Conservation (phyloP, 2,329 filamentous ascomycete genomes). For the Aspergillus thermomutatus region DNA sequence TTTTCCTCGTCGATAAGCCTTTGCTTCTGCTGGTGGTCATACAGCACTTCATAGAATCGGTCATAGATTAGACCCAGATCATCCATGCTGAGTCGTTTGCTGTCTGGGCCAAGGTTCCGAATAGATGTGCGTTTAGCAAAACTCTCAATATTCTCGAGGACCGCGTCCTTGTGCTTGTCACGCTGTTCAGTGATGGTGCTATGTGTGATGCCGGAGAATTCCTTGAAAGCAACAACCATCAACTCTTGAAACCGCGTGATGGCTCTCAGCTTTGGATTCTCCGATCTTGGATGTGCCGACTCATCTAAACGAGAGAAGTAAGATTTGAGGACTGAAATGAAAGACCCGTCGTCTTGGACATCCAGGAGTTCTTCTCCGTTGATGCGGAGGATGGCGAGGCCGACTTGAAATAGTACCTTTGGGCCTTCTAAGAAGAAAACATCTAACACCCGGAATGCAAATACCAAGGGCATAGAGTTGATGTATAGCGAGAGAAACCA, state of each 20-base stretch:
- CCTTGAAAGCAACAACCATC: slow-evolving; percentile 98
- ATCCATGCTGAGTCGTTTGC: slow-evolving; percentile 80
- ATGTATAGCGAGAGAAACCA: slow-evolving; percentile 99
- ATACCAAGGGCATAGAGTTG: slow-evolving; percentile 98
- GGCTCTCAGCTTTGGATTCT: slow-evolving; percentile 88
- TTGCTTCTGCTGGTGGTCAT: slow-evolving; percentile 83
- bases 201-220: slow-evolving; percentile 94
- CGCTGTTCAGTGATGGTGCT: slow-evolving; percentile 85
- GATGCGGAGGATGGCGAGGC: slow-evolving; percentile 91
- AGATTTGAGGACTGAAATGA: slow-evolving; percentile 91
- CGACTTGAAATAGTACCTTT: slow-evolving; percentile 95
- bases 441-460: slow-evolving; percentile 92
- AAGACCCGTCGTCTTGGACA: slow-evolving; percentile 88
- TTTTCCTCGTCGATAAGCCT: slow-evolving; percentile 73
- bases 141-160: slow-evolving; percentile 92
- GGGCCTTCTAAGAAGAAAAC: slow-evolving; percentile 98
- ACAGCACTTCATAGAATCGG: slow-evolving; percentile 85
- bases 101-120: slow-evolving; percentile 90
- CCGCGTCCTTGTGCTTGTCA: slow-evolving; percentile 87
- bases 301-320: slow-evolving; percentile 94
- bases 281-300: slow-evolving; percentile 90
- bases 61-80: slow-evolving; percentile 91
- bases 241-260: slow-evolving; percentile 96
- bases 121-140: slow-evolving; percentile 97
- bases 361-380: slow-evolving; percentile 96